These are phyloP conservation scores for Fusarium sp. DNA, from an alignment of 2,329 filamentous ascomycete genomes.

Conservation along the genomic window DNA sequence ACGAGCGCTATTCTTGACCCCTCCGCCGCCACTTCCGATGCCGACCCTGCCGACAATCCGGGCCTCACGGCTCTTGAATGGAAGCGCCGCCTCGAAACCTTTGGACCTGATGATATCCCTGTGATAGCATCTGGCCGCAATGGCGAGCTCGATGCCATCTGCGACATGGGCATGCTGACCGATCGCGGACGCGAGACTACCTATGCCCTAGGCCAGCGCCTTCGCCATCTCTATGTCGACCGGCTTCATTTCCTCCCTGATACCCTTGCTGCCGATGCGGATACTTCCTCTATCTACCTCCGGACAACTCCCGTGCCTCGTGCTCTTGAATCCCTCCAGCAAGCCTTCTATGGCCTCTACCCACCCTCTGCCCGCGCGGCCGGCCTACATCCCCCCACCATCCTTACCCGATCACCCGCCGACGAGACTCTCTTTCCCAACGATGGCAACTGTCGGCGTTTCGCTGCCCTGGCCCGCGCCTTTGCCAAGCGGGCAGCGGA, in stretches of 20 bases:
- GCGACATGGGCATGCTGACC: slow-evolving; percentile 81
- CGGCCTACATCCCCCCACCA: slow-evolving; percentile 70
- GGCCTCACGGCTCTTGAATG: slow-evolving; percentile 64
- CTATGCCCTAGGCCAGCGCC: slow-evolving; percentile 72
- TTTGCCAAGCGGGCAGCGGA: slow-evolving; percentile 79
- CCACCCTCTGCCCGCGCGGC: slow-evolving; percentile 61
- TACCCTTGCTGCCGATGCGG: slow-evolving; percentile 64
- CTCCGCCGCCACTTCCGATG: slow-evolving; percentile 45
- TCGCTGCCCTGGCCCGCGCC: slow-evolving; percentile 74
- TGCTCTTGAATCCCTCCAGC: slow-evolving; percentile 81
- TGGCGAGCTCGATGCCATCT: slow-evolving; percentile 82
- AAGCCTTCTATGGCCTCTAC: slow-evolving; percentile 81
- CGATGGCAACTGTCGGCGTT: slow-evolving; percentile 78
- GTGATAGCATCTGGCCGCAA: slow-evolving; percentile 74
- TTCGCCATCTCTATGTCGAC: slow-evolving; percentile 80
- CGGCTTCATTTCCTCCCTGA: slow-evolving; percentile 78
- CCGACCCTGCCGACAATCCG: slow-evolving; percentile 37
- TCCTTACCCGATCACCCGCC: slow-evolving; percentile 71
- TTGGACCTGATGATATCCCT: slow-evolving; percentile 77
- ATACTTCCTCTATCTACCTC: slow-evolving; percentile 74
- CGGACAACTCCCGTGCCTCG: slow-evolving; percentile 80
- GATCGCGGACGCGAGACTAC: slow-evolving; percentile 81
- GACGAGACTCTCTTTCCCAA: slow-evolving; percentile 88
- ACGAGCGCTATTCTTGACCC: slow-evolving; percentile 62
- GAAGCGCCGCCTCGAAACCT: slow-evolving; percentile 84